A percentile compares a stretch with the other conserved stretches of the same genome.
Evolutionary conservation across 257 asterid species (phyloP).

Genomic region (Nicotiana sylvestris): DNA sequence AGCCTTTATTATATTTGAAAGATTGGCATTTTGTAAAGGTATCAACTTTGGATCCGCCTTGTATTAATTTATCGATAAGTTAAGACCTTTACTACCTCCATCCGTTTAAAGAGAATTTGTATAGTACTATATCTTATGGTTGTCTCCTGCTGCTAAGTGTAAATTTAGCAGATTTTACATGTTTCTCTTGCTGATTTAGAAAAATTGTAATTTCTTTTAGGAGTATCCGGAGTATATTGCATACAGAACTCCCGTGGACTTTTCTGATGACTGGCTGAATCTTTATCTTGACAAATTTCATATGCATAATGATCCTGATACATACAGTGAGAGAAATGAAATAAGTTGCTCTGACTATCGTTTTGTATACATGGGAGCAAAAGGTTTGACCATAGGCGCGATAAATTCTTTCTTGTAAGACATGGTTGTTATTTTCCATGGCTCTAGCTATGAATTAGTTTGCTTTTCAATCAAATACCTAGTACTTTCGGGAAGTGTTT

Average conservation of each 20-base stretch:
- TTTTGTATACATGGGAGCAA: constrained; percentile 92
- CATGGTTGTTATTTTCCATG: constrained; percentile 2
- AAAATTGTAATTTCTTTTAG: constrained; percentile 34
- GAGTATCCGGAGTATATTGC: constrained; percentile 86
- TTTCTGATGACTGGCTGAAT: constrained; percentile 94
- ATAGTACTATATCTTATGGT: background rate
- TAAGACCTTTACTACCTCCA: too few species aligned
- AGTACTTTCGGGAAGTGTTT: background rate
- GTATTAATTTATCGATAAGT: too few species aligned
- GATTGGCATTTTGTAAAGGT: constrained; percentile 99
- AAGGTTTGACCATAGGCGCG: constrained; percentile 55
- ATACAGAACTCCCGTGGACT: constrained; percentile 62
- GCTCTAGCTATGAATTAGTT: background rate
- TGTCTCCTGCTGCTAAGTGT: background rate
- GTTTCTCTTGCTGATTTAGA: constrained; percentile 12
- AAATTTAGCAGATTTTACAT: too few species aligned
- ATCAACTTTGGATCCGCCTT: background rate
- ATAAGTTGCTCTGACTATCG: constrained; percentile 92
- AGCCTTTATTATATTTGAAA: constrained; percentile 63
- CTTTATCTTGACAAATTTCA: constrained; percentile 74
- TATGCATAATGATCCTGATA: constrained; percentile 64
- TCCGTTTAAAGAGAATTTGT: too few species aligned
- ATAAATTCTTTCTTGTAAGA: constrained; percentile 18
- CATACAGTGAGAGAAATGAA: constrained; percentile 47
- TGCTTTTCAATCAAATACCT: background rate